Conservation (phyloP, 371 early-diverging fungal genomes). For the Mucor indicus region DNA sequence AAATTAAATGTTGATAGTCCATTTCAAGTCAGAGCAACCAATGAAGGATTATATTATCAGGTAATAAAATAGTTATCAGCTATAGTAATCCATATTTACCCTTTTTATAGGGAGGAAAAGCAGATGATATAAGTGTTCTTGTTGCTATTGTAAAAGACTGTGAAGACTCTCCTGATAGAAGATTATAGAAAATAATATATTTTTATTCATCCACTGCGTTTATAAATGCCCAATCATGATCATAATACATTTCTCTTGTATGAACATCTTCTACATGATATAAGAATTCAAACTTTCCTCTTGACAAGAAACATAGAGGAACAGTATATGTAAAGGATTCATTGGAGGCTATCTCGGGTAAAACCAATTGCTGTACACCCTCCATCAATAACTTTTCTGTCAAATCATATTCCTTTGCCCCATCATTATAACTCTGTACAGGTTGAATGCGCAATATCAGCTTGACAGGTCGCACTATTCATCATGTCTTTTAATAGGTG, state of each 20-base stretch:
- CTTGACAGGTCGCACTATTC: conserved; percentile 49
- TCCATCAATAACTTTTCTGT: conserved; percentile 58
- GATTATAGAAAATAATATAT: background rate
- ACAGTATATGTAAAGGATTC: conserved; percentile 16
- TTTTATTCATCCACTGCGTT: conserved; percentile 10
- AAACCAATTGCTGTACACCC: conserved; percentile 55
- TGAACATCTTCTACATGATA: conserved; percentile 69
- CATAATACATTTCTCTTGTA: conserved; percentile 56
- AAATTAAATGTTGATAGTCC: conserved; percentile 72
- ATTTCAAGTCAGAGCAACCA: conserved; percentile 80
- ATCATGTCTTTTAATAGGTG: background rate
- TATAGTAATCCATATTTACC: conserved; percentile 4
- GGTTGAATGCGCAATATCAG: conserved; percentile 62
- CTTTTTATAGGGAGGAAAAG: conserved; percentile 71
- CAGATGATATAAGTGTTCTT: conserved; percentile 80
- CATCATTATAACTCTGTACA: conserved; percentile 65
- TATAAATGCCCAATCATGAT: conserved; percentile 54
- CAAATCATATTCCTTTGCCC: conserved; percentile 63
- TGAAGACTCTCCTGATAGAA: conserved; percentile 41
- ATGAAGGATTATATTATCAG: conserved; percentile 76
- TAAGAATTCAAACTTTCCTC: conserved; percentile 61
- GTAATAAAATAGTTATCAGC: conserved; percentile 15
- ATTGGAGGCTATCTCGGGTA: conserved; percentile 51
- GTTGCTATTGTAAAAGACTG: conserved; percentile 67
- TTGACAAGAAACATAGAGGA: conserved; percentile 62